Evolutionary conservation across 1,284 basidiomycete genomes (phyloP).

Genomic region (Fomes fomentarius): DNA sequence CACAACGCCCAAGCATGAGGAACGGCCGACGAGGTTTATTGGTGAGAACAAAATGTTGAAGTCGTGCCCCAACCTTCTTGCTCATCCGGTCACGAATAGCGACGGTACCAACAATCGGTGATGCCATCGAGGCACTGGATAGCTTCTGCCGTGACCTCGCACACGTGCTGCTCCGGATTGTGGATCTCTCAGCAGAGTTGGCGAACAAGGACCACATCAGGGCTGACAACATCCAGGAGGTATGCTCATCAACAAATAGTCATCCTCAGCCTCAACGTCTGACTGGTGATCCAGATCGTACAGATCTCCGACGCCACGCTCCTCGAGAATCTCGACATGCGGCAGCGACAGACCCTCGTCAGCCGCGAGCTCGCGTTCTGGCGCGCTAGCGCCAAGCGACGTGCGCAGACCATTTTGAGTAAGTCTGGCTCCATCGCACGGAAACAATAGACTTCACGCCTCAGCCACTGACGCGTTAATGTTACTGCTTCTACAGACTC

Average conservation of each 20-base stretch:
- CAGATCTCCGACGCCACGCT: constrained; percentile 55
- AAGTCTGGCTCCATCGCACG: constrained; percentile 26
- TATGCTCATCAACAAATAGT: constrained; percentile 35
- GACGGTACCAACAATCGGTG: constrained; percentile 78
- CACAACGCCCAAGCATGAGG: constrained; percentile 48
- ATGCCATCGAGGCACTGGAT: constrained; percentile 72
- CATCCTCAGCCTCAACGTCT: neutral
- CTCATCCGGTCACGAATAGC: constrained; percentile 38
- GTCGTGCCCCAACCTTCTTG: neutral
- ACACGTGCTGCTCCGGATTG: constrained; percentile 66
- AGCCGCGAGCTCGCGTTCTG: constrained; percentile 61
- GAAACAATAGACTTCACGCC: constrained; percentile 1
- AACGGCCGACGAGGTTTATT: constrained; percentile 43
- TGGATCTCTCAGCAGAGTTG: constrained; percentile 71
- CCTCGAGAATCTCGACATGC: constrained; percentile 65
- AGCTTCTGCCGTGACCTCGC: constrained; percentile 63
- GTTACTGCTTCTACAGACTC: too few species aligned
- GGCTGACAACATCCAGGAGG: constrained; percentile 75
- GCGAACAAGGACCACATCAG: constrained; percentile 70
- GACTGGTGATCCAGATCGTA: constrained; percentile 47
- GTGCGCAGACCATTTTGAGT: constrained; percentile 60
- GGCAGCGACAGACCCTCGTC: constrained; percentile 67
- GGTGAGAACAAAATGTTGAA: constrained; percentile 30
- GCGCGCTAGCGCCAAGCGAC: constrained; percentile 43
- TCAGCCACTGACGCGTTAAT: constrained; percentile 9